Percentiles rank a stretch among this genome's conserved stretches.
Evolutionary conservation across 306 rosid species (phyloP).

Genomic region (Quercus parvula): DNA sequence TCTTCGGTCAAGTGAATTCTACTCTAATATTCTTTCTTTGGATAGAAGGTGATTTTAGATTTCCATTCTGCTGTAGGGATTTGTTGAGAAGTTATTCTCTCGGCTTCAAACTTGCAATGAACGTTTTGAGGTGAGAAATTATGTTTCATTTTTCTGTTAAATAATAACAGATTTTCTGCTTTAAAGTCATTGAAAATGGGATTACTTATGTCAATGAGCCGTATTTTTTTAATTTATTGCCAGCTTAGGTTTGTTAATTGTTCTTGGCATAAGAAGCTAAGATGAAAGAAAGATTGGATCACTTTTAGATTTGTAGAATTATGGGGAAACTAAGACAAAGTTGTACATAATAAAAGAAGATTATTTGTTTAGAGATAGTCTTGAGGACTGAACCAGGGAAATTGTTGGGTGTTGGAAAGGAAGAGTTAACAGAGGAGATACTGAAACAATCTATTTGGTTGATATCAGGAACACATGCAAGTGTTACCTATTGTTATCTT

Average conservation of each 20-base stretch:
- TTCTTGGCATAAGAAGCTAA: neutral
- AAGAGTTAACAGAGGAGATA: neutral
- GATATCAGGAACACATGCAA: neutral
- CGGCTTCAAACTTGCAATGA: slow-evolving; percentile 64
- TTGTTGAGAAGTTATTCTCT: slow-evolving; percentile 78
- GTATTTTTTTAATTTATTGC: neutral
- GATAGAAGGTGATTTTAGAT: slow-evolving; percentile 6
- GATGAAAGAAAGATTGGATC: neutral
- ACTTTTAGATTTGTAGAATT: neutral
- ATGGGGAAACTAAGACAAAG: neutral
- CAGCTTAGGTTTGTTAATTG: neutral
- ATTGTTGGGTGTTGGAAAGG: neutral
- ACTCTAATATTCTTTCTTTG: slow-evolving; percentile 9
- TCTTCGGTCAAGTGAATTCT: neutral
- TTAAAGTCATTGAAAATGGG: neutral
- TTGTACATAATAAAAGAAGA: neutral
- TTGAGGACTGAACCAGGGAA: neutral
- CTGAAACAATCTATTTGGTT: neutral
- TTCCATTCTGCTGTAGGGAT: slow-evolving; percentile 58
- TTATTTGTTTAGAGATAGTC: neutral
- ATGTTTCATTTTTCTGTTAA: neutral
- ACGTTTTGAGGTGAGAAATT: slow-evolving; percentile 64
- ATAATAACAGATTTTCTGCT: neutral
- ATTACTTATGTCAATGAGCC: neutral
- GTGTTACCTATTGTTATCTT: neutral